Evolutionary conservation across 2,329 filamentous ascomycete species (phyloP), one percentile per base, ranked within the genome.

Genomic region (Aspergillus thermomutatus): DNA sequence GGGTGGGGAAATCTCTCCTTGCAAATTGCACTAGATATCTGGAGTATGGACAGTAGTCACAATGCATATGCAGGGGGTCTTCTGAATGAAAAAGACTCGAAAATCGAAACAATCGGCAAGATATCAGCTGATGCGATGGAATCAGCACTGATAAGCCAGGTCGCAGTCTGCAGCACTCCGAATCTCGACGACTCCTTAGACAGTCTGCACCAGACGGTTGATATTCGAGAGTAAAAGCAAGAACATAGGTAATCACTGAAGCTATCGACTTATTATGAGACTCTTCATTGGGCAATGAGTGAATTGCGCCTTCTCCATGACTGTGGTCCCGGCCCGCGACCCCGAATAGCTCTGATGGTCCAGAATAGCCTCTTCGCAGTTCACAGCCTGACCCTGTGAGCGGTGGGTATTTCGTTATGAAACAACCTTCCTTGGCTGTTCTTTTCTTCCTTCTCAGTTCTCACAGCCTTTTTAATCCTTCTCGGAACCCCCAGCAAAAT

Each of bases 261-360:
- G 31, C 31, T 37, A 37, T 17, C 14, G 14, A n/a, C 31, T 37
- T 7, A 17, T 37, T 7, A 17, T 7, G 31, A 37, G 31, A n/a
- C 21, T 41, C 34, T 25, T n/a, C 3, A 28, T 45, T 46, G 23
- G 31, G 28, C 28, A 31, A 19, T 45, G 34, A 34, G 41, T 54
- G 34, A 52, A 27, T 40, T 47, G 23, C 43, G 46, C 55, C 46
- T 49, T 52, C 50, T 14, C 54, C 51, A 52, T 51, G 57, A 59
- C 57, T 53, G 23, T 58, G 56, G 56, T 52, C 45, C 52, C 51
- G 57, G 54, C 49, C 57, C 57, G 51, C 51, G 27, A 28, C 51
- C 54, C 57, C 54, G 54, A 52, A 57, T 47, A 50, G 50, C 49
- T 37, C 31, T 23, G 41, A 45, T 45, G 8, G 41, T 23, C 41